Evolutionary conservation across 208 protist genomes (phyloP), one percentile per base, ranked within the genome.

Genomic region (Leishmania tropica): DNA sequence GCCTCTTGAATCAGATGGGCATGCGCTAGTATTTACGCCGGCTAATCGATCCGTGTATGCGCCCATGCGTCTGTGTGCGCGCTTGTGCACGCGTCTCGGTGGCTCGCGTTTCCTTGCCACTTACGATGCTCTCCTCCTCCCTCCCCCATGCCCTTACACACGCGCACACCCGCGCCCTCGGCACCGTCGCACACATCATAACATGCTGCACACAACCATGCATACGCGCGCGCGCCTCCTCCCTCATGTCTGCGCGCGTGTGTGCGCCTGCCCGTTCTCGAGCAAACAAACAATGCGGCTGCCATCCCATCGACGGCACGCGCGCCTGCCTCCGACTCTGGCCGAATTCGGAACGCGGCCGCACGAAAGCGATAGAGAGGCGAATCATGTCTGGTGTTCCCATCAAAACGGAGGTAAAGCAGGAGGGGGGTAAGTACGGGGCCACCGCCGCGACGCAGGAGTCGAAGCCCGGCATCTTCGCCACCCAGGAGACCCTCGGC

Each of bases 381-480:
- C 1, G 24, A 53, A 19, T 17, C 42, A 83, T 82, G 79, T 74
- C 83, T 13, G 67, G 45, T 1, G 47, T 81, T 10, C 53, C 54
- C 11, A 60, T 80, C 48, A 89, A 89, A 76, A 76, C 76, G 13
- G 85, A 88, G 68, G 42, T 87, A n/a, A 83, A 85, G 67, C 75
- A 78, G 51, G 79, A 84, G 79, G n/a, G 80, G 64, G 6, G 47
- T 17, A 79, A 81, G 79, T 81, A 79, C 76, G 13, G 42, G 3
- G 42, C 24, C 47, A 78, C 86, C 31, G 81, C 70, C 4, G 71
- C 90, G 1, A 78, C 86, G 65, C 85, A 87, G 78, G 88, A 95
- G 19, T 67, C 76, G 21, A 90, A 79, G 78, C 81, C 35, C 35
- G 45, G 21, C 75, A 42, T 76, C 79, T 47, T 81, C 45, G 15